Percentiles rank a stretch among this genome's conserved stretches.
Evolutionary conservation across 306 rosid species (phyloP).

Genomic region (Arachis stenosperma): DNA sequence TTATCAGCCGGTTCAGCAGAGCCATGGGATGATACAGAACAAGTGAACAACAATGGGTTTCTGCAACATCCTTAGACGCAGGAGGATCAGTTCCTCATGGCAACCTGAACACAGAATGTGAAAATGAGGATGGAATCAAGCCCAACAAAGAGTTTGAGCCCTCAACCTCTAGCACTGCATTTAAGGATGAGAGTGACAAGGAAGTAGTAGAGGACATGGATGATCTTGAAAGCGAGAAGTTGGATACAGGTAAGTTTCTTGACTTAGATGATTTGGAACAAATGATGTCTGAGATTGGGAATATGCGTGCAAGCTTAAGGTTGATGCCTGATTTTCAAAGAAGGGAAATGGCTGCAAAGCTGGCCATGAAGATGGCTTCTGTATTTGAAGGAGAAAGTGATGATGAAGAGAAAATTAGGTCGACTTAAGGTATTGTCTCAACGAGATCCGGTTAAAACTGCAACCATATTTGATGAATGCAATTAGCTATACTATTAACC

Average conservation of each 20-base stretch:
- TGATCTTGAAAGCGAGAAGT: slow-evolving; percentile 39
- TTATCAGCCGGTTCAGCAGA: slow-evolving; percentile 68
- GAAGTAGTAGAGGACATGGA: slow-evolving; percentile 12
- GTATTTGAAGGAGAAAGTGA: slow-evolving; percentile 68
- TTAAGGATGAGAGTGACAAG: slow-evolving; percentile 42
- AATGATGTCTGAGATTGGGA: slow-evolving; percentile 77
- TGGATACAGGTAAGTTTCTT: slow-evolving; percentile 30
- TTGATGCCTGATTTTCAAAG: slow-evolving; percentile 81
- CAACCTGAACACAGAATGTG: slow-evolving; percentile 25
- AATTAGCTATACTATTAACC: neutral
- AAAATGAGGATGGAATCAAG: slow-evolving; percentile 35
- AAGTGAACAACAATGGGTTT: slow-evolving; percentile 43
- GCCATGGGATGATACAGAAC: slow-evolving; percentile 60
- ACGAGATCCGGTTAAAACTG: neutral
- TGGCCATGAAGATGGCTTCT: slow-evolving; percentile 75
- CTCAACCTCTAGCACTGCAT: slow-evolving; percentile 42
- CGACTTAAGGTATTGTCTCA: slow-evolving; percentile 1
- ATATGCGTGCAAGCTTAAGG: slow-evolving; percentile 65
- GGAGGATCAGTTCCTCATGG: slow-evolving; percentile 33
- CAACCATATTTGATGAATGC: slow-evolving; percentile 6
- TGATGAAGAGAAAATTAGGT: slow-evolving; percentile 51
- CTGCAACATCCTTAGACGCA: slow-evolving; percentile 44
- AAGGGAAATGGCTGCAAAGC: slow-evolving; percentile 78
- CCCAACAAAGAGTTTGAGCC: slow-evolving; percentile 34
- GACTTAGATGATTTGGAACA: slow-evolving; percentile 74